Conservation (phyloP, 176 grass and related monocot genomes). For the Elaeis guineensis region DNA sequence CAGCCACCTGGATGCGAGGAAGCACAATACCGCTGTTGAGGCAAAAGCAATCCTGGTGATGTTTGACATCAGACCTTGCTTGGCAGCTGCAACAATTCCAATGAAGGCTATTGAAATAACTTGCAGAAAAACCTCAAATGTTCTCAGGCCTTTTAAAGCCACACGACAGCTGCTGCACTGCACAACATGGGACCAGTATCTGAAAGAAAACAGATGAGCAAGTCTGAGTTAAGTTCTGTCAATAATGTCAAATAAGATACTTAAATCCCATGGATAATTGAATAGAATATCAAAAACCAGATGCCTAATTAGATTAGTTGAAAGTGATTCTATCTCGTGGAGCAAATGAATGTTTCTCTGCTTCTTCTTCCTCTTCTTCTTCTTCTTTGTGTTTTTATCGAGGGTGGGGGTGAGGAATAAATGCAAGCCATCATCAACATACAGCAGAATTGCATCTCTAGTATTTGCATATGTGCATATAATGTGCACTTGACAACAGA, state of each 20-base stretch:
- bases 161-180: conserved; percentile 67
- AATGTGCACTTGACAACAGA: no score
- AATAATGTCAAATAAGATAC: not conserved
- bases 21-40: conserved; percentile 45
- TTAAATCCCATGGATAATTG: not conserved
- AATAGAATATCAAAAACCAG: not conserved
- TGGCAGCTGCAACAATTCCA: conserved; percentile 45
- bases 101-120: conserved; percentile 36
- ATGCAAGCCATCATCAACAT: no score
- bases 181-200: conserved; percentile 87
- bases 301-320: no score
- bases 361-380: no score
- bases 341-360: no score
- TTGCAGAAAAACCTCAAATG: conserved; percentile 50
- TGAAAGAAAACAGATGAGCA: conserved; percentile 22
- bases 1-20: conserved; percentile 56
- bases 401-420: no score
- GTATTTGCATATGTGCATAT: no score
- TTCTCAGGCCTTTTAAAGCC: conserved; percentile 47
- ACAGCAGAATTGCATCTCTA: no score
- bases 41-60: conserved; percentile 25
- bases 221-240: not conserved
- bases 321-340: no score
- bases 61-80: conserved; percentile 24
- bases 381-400: no score